phyloP scores from a whole-genome alignment of 1,284 basidiomycete genomes.

The Malassezia vespertilionis region DNA sequence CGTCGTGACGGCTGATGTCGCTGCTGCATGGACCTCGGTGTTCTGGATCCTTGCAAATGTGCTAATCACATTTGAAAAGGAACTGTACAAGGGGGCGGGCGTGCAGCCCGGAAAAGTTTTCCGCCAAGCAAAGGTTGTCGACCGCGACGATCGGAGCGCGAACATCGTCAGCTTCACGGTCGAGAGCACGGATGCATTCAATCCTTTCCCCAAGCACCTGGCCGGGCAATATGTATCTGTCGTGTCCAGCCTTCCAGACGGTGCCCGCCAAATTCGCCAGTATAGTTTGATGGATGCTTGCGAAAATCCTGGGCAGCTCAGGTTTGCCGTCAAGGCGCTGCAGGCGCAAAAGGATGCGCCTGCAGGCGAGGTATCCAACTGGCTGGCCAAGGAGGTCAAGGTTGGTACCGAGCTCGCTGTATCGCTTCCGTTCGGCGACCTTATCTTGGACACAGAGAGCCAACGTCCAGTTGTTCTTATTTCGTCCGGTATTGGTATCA shows the following conservation, averaged over 20 bases:
- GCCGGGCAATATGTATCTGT: slow-evolving; percentile 15
- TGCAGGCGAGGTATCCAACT: slow-evolving; percentile 14
- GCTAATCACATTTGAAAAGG: slow-evolving; percentile 8
- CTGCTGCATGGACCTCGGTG: slow-evolving; percentile 10
- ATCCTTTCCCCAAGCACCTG: slow-evolving; percentile 4
- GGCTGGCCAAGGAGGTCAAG: slow-evolving; percentile 3
- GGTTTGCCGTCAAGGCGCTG: slow-evolving; percentile 9
- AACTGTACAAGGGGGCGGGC: slow-evolving; percentile 3
- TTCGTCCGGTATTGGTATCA: slow-evolving; percentile 11
- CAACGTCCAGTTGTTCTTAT: slow-evolving; percentile 4
- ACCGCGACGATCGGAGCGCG: background rate
- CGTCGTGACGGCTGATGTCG: slow-evolving; percentile 7
- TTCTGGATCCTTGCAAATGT: slow-evolving; percentile 10
- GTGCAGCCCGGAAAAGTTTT: slow-evolving; percentile 14
- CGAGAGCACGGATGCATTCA: slow-evolving; percentile 1
- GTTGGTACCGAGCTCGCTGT: slow-evolving; percentile 3
- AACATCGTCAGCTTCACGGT: slow-evolving; percentile 1
- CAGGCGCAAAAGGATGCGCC: background rate
- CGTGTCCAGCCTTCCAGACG: slow-evolving; percentile 4
- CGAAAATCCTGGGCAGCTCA: background rate
- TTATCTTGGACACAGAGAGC: background rate
- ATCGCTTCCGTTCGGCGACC: slow-evolving; percentile 11
- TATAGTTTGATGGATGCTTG: slow-evolving; percentile 10
- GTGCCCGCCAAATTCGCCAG: slow-evolving; percentile 10
- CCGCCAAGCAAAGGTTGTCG: background rate